Base-by-base conservation (phyloP, 345 rosid species). In the Hypericum androsaemum region DNA sequence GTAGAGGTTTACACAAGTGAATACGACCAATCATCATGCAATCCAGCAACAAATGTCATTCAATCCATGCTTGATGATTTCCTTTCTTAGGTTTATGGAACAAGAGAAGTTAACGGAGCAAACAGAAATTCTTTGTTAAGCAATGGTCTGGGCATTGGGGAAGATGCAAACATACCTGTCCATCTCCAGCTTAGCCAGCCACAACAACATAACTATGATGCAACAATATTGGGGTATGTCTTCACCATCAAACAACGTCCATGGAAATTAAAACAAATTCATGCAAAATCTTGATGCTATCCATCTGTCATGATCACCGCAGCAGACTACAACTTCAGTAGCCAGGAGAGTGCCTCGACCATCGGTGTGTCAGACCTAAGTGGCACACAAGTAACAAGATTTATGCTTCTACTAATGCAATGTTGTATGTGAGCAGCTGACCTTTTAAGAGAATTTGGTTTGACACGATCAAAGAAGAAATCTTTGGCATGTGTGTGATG, bases 121-220 rank as follows among this genome's bases (percentile, higher is more conserved):
- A 60, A 52, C 28, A 59, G 60, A 47, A 66, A 39, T 53, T 47
- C 72, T 58, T 63, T 76, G 57, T 70, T 64, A 58, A 70, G 60
- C 59, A 73, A 74, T 72, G 72, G 78, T 64, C 75, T 59, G 53
- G 64, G 55, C 56, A 58, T 55, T 44, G 77, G 47, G 50, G 89
- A 80, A 48, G 88, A 81, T 59, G 71, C 77, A 6, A 70, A 66
- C 56, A 66, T 54, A 52, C 86, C 84, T 56, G 79, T 66, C 50
- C 66, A 58, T 52, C 89, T 86, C 72, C 94, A 75, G 61, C 80
- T 80, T 58, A 78, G 82, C 66, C 81, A 74, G 74, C 84, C 88
- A 51, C 72, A 63, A 50, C 79, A 77, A 55, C 67, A 73, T 58
- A 74, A 61, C 56, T 58, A 67, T 7, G 71, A 46, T n/a, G 10